Conservation (phyloP, 495 filamentous ascomycete species). For the Cenococcum geophilum region DNA sequence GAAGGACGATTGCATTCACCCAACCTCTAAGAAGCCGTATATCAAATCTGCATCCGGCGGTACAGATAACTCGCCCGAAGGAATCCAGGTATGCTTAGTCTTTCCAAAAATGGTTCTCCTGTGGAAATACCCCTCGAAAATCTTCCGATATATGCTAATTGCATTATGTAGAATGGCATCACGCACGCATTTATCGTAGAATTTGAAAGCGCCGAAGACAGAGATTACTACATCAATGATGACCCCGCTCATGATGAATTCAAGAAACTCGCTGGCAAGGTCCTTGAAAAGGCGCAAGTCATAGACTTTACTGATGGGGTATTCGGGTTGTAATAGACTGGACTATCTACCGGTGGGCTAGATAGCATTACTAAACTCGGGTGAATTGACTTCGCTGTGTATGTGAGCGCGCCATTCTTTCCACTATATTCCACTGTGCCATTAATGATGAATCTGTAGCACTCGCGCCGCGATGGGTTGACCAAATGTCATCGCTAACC, state of each 20-base stretch:
- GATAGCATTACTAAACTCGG: too few species aligned
- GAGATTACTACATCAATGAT: conserved; percentile 25
- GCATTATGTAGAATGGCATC: conserved; percentile 18
- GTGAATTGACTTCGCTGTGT: too few species aligned
- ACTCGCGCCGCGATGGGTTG: too few species aligned
- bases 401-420: too few species aligned
- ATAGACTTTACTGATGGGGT: conserved; percentile 24
- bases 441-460: too few species aligned
- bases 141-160: not conserved
- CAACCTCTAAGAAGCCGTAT: conserved; percentile 22
- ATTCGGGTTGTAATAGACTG: conserved; percentile 19
- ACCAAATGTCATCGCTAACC: too few species aligned
- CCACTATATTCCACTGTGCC: too few species aligned
- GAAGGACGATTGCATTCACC: conserved; percentile 25
- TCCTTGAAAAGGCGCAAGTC: conserved; percentile 22
- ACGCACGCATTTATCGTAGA: conserved; percentile 28
- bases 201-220: conserved; percentile 24
- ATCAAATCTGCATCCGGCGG: conserved; percentile 24
- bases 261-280: conserved; percentile 13
- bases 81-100: conserved; percentile 15
- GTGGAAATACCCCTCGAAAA: conserved; percentile 8
- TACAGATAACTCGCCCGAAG: conserved; percentile 26
- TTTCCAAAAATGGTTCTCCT: too few species aligned
- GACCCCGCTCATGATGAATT: conserved; percentile 25
- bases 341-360: too few species aligned